Percentiles rank a stretch among this genome's conserved stretches.
phyloP scores from a whole-genome alignment of 2,329 filamentous ascomycete species.

The Penicillium sp. region DNA sequence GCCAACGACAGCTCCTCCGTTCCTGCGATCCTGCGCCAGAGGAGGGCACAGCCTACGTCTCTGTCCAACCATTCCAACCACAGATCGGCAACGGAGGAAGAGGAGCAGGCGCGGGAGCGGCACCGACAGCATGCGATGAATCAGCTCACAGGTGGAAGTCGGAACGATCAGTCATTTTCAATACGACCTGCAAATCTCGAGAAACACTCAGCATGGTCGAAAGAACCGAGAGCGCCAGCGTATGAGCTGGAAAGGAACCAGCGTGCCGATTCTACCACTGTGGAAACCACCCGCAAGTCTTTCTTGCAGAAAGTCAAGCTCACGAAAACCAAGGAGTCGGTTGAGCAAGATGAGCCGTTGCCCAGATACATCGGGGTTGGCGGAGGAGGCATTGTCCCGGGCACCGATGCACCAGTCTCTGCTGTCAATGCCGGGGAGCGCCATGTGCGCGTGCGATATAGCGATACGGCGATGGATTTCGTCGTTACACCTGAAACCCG shows the following conservation, averaged over 20 bases:
- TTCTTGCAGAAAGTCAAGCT: constrained; percentile 29
- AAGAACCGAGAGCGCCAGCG: neutral
- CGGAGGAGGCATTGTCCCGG: constrained; percentile 39
- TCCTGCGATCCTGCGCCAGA: constrained; percentile 9
- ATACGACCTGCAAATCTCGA: constrained; percentile 3
- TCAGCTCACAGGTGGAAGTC: constrained; percentile 28
- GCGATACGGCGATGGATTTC: constrained; percentile 63
- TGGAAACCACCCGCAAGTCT: constrained; percentile 26
- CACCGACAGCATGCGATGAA: constrained; percentile 33
- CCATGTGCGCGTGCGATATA: constrained; percentile 66
- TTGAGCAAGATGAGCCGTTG: constrained; percentile 8
- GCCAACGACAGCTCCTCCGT: constrained; percentile 4
- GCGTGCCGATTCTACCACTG: constrained; percentile 1
- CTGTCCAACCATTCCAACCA: neutral
- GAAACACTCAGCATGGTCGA: neutral
- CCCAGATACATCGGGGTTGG: constrained; percentile 21
- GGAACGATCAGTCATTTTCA: neutral
- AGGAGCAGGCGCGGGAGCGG: constrained; percentile 11
- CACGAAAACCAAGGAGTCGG: constrained; percentile 14
- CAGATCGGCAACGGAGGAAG: neutral
- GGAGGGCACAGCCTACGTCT: constrained; percentile 3
- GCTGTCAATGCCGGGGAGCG: constrained; percentile 75
- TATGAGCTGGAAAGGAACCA: neutral
- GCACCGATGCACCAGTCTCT: constrained; percentile 70
- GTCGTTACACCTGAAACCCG: constrained; percentile 70